A percentile compares a stretch with the other conserved stretches of the same genome.
Conservation (phyloP, 2,329 filamentous ascomycete genomes). For the Byssothecium circinans region DNA sequence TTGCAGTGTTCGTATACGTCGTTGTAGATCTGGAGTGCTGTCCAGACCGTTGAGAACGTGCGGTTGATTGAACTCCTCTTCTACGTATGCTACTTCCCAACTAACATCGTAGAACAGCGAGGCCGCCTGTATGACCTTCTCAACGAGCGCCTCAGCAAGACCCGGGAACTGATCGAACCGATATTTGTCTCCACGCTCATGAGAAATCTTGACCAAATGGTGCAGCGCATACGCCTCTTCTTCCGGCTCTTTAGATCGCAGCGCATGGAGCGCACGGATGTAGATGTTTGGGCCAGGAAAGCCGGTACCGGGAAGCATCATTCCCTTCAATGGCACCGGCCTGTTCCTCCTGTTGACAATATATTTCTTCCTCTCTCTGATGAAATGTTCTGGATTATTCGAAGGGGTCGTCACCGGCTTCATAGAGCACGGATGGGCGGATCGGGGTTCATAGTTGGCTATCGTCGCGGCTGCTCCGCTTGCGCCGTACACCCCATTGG, state of each 20-base stretch:
- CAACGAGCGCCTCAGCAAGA: slow-evolving; percentile 82
- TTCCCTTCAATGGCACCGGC: slow-evolving; percentile 48
- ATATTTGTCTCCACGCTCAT: slow-evolving; percentile 92
- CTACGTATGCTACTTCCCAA: slow-evolving; percentile 74
- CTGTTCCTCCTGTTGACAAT: slow-evolving; percentile 49
- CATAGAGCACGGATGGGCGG: slow-evolving; percentile 64
- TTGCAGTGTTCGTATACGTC: slow-evolving; percentile 67
- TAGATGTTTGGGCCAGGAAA: slow-evolving; percentile 88
- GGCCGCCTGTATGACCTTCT: slow-evolving; percentile 79
- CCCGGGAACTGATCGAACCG: slow-evolving; percentile 90
- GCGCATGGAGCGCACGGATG: slow-evolving; percentile 78
- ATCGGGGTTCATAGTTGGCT: slow-evolving; percentile 69
- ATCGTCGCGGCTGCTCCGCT: slow-evolving; percentile 58
- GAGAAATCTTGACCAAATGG: slow-evolving; percentile 93
- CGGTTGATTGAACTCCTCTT: slow-evolving; percentile 48
- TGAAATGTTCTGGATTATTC: slow-evolving; percentile 71
- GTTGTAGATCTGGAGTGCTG: slow-evolving; percentile 71
- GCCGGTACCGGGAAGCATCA: slow-evolving; percentile 64
- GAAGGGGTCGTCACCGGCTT: slow-evolving; percentile 74
- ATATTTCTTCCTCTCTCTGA: slow-evolving; percentile 57
- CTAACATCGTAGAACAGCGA: slow-evolving; percentile 78
- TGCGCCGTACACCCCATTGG: slow-evolving; percentile 42
- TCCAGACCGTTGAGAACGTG: slow-evolving; percentile 65
- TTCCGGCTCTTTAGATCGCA: slow-evolving; percentile 75
- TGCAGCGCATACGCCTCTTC: slow-evolving; percentile 94